Base-by-base conservation (phyloP, 192 early-diverging fungal genomes). In the Linnemannia exigua region DNA sequence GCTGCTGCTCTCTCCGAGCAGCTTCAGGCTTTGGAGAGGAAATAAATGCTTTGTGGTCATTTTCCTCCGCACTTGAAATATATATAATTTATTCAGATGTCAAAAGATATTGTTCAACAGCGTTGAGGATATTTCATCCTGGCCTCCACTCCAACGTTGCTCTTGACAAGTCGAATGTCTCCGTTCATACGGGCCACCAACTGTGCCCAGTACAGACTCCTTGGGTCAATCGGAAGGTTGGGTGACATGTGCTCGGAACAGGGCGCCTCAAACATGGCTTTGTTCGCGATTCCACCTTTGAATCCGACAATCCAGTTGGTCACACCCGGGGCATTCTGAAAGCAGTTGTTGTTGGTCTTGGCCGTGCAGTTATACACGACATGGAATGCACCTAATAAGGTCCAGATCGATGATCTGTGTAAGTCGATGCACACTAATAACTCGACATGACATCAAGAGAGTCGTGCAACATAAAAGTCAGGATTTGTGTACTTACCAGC, bases 181-280 rank as follows among this genome's bases (percentile, higher is more conserved):
- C 84, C 84, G 7, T 66, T 66, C 84, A 77, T 77, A 9, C 84
- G 51, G 8, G 67, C 78, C 6, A 86, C 71, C 17, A 86, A 33
- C 38, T 86, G 84, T 17, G 77, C 67, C 84, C 84, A 86, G 51
- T 86, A 86, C 35, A 86, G 28, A 58, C 84, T 86, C 8, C 84
- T 74, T 20, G 84, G 84, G 11, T 80, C 28, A 1, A 80, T 33
- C 1, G 69, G 84, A 25, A 3, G 4, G 25, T 25, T 46, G 38
- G 66, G 66, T 0, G 48, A 70, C 0, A 72, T 36, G 22, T 41
- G 14, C 0, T 0, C 1, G 11, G 74, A 38, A 16, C 5, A 16
- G 14, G 75, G 67, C 2, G 52, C 84, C 28, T 80, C 84, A 48
- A 86, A 79, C 33, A 50, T 61, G 35, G 76, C 67, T 22, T 28